phyloP scores from a whole-genome alignment of 495 filamentous ascomycete species.

The Aspergillus coremiiformis region DNA sequence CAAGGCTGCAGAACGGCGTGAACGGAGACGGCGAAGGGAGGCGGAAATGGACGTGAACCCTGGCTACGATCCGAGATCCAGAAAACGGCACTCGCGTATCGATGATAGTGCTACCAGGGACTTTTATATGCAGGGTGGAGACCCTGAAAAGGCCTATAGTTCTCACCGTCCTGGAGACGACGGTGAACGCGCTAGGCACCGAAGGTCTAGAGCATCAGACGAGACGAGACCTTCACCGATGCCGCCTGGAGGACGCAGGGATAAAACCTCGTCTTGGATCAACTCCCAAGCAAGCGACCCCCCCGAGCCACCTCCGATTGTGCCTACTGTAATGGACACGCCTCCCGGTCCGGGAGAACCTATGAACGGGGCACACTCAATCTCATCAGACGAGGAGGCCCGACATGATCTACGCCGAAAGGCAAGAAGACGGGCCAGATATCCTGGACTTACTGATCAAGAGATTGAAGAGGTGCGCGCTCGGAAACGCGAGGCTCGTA shows the following conservation, averaged over 20 bases:
- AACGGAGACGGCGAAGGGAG: conserved; percentile 33
- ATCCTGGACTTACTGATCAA: conserved; percentile 32
- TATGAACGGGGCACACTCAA: conserved; percentile 24
- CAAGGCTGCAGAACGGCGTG: conserved; percentile 33
- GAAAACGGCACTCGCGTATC: conserved; percentile 29
- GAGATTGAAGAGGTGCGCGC: conserved; percentile 35
- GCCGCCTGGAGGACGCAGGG: conserved; percentile 31
- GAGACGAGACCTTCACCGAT: conserved; percentile 11
- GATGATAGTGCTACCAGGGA: conserved; percentile 21
- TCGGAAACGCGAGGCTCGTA: conserved; percentile 24
- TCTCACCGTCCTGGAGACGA: conserved; percentile 25
- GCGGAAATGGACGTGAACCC: conserved; percentile 27
- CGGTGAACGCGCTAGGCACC: conserved; percentile 22
- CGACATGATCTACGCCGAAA: conserved; percentile 31
- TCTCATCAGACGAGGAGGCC: conserved; percentile 38
- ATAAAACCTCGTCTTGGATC: conserved; percentile 57
- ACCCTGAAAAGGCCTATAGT: conserved; percentile 18
- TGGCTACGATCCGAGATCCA: conserved; percentile 22
- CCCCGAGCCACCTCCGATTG: conserved; percentile 50
- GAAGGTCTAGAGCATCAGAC: conserved; percentile 24
- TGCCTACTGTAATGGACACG: conserved; percentile 48
- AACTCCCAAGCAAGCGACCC: conserved; percentile 48
- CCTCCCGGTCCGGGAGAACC: conserved; percentile 32
- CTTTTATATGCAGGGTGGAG: conserved; percentile 14
- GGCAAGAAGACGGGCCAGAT: conserved; percentile 32